Percentiles rank a stretch among this genome's conserved stretches.
These are phyloP conservation scores for Trametes coccinea DNA, from an alignment of 768 basidiomycete species.

Conservation along the genomic window DNA sequence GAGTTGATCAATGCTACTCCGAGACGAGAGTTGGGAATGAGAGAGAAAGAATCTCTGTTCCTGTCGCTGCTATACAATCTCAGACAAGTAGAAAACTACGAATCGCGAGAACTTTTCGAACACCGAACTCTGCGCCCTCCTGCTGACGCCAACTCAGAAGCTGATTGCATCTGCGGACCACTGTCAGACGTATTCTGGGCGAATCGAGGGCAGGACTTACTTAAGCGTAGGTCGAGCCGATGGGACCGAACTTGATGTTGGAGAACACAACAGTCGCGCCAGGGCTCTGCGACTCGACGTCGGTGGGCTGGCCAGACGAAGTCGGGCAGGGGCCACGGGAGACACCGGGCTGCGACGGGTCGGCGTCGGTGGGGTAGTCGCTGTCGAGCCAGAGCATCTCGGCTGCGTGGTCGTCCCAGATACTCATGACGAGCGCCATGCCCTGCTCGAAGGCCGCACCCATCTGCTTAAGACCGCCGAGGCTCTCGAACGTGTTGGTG, in stretches of 20 bases:
- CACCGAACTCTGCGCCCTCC: background rate
- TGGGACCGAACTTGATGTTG: constrained; percentile 54
- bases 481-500: constrained; percentile 40
- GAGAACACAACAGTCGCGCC: constrained; percentile 51
- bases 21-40: background rate
- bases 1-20: too few species aligned
- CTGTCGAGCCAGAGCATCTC: constrained; percentile 31
- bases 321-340: constrained; percentile 53
- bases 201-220: background rate
- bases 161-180: background rate
- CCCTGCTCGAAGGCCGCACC: constrained; percentile 39
- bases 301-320: constrained; percentile 45
- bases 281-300: constrained; percentile 42
- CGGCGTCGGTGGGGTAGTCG: constrained; percentile 29
- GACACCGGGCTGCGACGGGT: constrained; percentile 41
- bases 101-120: background rate
- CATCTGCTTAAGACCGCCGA: constrained; percentile 42
- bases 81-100: background rate
- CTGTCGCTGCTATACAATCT: background rate
- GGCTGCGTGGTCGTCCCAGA: constrained; percentile 58
- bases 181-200: background rate
- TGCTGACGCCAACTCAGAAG: background rate
- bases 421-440: constrained; percentile 48
- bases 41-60: background rate
- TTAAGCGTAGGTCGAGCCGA: constrained; percentile 45